Conservation (phyloP, 805 yeast genomes). For the Spathaspora passalidarum region DNA sequence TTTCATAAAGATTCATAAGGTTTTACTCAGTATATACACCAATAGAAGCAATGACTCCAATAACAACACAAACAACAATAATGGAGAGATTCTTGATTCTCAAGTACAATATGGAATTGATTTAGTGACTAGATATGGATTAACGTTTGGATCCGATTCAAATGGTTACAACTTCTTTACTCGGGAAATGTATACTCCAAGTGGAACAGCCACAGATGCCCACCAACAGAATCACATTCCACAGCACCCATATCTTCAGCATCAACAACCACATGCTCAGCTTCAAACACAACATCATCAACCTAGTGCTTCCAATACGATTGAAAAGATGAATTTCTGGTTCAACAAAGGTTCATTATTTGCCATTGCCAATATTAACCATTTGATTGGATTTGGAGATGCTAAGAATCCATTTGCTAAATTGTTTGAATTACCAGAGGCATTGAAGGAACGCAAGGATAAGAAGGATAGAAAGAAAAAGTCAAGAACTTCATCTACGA, state of each 20-base stretch:
- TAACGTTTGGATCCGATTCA: slow-evolving; percentile 66
- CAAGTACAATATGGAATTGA: slow-evolving; percentile 54
- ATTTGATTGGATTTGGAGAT: slow-evolving; percentile 76
- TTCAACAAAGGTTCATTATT: slow-evolving; percentile 72
- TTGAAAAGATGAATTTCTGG: slow-evolving; percentile 64
- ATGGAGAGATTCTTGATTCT: slow-evolving; percentile 36
- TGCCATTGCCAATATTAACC: slow-evolving; percentile 73
- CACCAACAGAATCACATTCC: slow-evolving; percentile 7
- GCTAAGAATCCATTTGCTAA: slow-evolving; percentile 74
- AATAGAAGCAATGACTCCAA: slow-evolving; percentile 7
- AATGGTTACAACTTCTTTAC: slow-evolving; percentile 63
- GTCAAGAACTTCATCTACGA: slow-evolving; percentile 20
- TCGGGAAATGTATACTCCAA: slow-evolving; percentile 34
- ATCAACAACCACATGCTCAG: slow-evolving; percentile 12
- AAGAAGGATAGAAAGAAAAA: slow-evolving; percentile 65
- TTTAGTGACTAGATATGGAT: slow-evolving; percentile 61
- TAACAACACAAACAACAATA: slow-evolving; percentile 4
- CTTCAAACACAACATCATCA: slow-evolving; percentile 14
- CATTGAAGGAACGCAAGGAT: slow-evolving; percentile 66
- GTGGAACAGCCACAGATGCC: slow-evolving; percentile 29
- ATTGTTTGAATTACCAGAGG: slow-evolving; percentile 68
- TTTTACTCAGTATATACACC: slow-evolving; percentile 53
- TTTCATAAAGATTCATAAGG: slow-evolving; percentile 66
- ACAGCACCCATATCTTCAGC: slow-evolving; percentile 29
- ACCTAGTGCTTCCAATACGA: slow-evolving; percentile 23